Base-by-base conservation (phyloP, 805 yeast species). In the Debaryomyces castellii region DNA sequence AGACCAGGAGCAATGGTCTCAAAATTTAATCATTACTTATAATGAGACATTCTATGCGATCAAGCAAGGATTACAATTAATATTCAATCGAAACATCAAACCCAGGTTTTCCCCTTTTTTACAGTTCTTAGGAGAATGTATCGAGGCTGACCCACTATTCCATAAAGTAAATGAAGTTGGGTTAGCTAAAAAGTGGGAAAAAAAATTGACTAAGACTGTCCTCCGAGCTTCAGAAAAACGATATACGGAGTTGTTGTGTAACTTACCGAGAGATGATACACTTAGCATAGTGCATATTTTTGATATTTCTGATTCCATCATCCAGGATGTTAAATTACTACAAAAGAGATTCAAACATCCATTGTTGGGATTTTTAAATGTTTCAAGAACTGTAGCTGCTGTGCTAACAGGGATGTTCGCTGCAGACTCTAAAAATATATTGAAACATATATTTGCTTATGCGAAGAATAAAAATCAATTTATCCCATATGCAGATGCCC, bases 261-360 rank as follows among this genome's bases (percentile, higher is more conserved):
- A 63, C 5, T 66, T 87, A n/a, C 94, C 95, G 0, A 67, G 85
- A 49, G 78, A 74, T 55, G 69, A 72, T 34, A 68, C 82, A 0
- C 59, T 85, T 6, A 78, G 73, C 33, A 64, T 83, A 2, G 55
- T 72, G 21, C 85, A 85, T 62, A 71, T 86, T 2, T 71, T 79
- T 39, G 76, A 80, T 36, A 69, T 84, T 4, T 80, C 84, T 0
- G 83, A 82, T 39, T 56, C 60, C 32, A 73, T 87, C 17, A 71
- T 82, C 7, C 63, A 64, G 2, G 73, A 74, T 25, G 77, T 84
- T 14, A 68, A 76, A 45, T 54, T 56, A 16, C 59, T 85, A 22
- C 87, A 83, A 51, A 83, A 80, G 48, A 64, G 81, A 49, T 87
- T 83, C 55, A 78, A 77, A 30, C 67, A 65, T 35, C 85, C 89